Base-by-base conservation (phyloP, 257 asterid genomes). In the Lycium barbarum region DNA sequence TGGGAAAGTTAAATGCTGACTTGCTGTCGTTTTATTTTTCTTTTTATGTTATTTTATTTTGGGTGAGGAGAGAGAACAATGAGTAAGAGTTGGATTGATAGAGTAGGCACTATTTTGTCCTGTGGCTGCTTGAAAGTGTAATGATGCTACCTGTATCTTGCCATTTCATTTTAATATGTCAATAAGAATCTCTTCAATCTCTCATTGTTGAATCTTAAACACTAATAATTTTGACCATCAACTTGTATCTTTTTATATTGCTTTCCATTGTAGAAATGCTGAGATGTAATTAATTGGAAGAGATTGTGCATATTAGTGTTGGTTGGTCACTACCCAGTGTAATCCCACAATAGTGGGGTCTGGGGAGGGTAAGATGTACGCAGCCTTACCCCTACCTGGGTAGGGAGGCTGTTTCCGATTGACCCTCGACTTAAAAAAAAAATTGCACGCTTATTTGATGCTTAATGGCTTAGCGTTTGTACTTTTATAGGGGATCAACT, bases 401-500 rank as follows among this genome's bases (percentile, higher is more conserved):
- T n/a, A n/a, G n/a, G n/a, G n/a, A n/a, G n/a, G n/a, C n/a, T n/a
- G n/a, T n/a, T n/a, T n/a, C n/a, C n/a, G n/a, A n/a, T n/a, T n/a
- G n/a, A n/a, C n/a, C n/a, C n/a, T n/a, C n/a, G n/a, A 71, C 79
- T 47, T 9, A 65, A 12, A 40, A 67, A 59, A 17, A 59, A 17
- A 5, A 38, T 72, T 9, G 55, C 11, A 0, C n/a, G 17, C 17
- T n/a, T 45, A 43, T 72, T 72, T 72, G 35, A 22, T 72, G 36
- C 80, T 72, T 49, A 82, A 78, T 88, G 43, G 61, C 57, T 81
- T 72, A 26, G 47, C 26, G 17, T 8, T 78, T 78, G 82, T 7
- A 26, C 49, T 53, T 53, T 65, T 84, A 73, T 91, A 96, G 99
- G 99, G 79, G 99, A 96, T 90, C 99, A 95, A 84, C 95, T 96